Evolutionary conservation across 495 filamentous ascomycete species (phyloP), one percentile per base, ranked within the genome.

Genomic region (Lindgomyces ingoldianus): DNA sequence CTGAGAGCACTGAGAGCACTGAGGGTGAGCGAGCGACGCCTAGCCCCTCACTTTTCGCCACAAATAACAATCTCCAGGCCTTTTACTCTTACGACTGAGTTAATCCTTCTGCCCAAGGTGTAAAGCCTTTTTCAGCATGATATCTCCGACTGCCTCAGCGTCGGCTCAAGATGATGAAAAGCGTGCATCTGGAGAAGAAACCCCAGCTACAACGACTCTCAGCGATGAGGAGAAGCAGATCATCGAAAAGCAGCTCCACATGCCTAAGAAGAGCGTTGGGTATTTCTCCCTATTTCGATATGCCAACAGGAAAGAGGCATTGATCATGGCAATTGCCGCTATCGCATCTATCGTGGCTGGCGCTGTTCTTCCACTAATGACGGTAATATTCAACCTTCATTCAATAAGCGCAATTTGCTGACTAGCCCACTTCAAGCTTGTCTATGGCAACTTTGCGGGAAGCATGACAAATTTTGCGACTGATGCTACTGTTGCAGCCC

Each of bases 271-370:
- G 26, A 68, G 68, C 33, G 52, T 71, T 16, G 58, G 57, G 12
- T 71, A 68, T 49, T 68, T 68, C 46, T 51, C 60, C 8, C 48
- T 71, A 29, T 68, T 55, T 42, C 60, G 69, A n/a, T 71, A 68
- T 61, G 65, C 69, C 8, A 65, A 49, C 36, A 48, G 30, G 39
- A 65, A 65, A 30, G 65, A 71, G 12, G 39, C 46, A 18, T 2
- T 58, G 8, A 71, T 71, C 16, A 71, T 71, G 65, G 14, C 57
- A 0, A 26, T 71, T 14, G 48, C 64, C 14, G 12, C 24, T 4
- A 22, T 71, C 11, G 61, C 61, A 12, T 51, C 60, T 8, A 65
- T 71, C 50, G 56, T 39, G 1, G 64, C 65, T 9, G 69, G 69
- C 3, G 69, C 69, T 8, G 51, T 61, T 19, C 14, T 71, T n/a